A percentile compares a stretch with the other conserved stretches of the same genome.
Conservation (phyloP, 2,329 filamentous ascomycete genomes). For the Scedosporium minutisporum region DNA sequence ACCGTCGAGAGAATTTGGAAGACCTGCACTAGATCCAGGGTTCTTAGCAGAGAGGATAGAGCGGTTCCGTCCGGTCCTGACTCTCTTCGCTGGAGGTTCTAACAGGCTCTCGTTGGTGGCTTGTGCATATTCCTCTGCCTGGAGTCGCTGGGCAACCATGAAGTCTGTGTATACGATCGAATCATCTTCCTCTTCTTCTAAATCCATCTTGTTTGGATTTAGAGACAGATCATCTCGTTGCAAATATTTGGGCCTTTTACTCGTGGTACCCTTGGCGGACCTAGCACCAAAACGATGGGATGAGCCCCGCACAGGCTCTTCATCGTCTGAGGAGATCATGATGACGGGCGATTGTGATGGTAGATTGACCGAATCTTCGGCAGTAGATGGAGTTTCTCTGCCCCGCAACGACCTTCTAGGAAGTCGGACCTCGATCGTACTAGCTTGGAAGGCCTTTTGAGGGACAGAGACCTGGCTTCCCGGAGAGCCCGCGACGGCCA, state of each 20-base stretch:
- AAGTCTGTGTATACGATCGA: slow-evolving; percentile 18
- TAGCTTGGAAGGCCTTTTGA: not conserved
- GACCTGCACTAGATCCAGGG: not conserved
- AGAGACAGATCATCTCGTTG: slow-evolving; percentile 36
- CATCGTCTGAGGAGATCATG: slow-evolving; percentile 1
- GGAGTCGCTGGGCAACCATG: slow-evolving; percentile 22
- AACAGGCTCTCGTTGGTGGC: not conserved
- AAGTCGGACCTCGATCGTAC: not conserved
- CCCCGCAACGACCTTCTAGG: not conserved
- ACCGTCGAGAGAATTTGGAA: not conserved
- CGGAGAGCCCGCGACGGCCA: no score
- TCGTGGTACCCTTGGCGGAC: not conserved
- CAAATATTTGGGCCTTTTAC: not conserved
- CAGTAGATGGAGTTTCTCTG: not conserved
- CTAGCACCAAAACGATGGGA: not conserved
- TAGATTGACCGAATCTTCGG: not conserved
- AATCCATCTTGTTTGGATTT: slow-evolving; percentile 16
- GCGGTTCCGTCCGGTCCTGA: not conserved
- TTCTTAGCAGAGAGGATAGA: not conserved
- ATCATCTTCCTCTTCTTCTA: slow-evolving; percentile 22
- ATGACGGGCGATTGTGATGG: not conserved
- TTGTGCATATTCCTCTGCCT: slow-evolving; percentile 22
- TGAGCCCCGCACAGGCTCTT: not conserved
- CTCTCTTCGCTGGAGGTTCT: not conserved
- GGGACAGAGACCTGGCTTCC: not conserved